Conservation (phyloP, 164 flowering plant species). For the Brasenia schreberi region DNA sequence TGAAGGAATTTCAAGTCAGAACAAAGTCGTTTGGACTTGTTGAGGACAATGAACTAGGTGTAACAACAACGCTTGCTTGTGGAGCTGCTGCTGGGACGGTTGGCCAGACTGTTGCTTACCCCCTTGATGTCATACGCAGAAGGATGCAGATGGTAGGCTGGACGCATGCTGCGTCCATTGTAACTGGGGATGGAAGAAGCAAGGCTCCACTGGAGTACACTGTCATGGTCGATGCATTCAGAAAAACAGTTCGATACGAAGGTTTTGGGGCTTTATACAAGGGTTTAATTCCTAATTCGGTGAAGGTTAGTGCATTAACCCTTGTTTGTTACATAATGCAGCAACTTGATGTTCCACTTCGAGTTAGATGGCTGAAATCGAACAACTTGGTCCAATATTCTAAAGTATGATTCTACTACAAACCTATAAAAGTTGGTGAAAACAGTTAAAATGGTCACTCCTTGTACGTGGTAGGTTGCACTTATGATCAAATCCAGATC, state of each 20-base stretch:
- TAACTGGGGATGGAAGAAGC: slow-evolving; percentile 68
- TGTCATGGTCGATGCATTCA: slow-evolving; percentile 95
- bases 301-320: slow-evolving; percentile 49
- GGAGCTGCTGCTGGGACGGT: slow-evolving; percentile 98
- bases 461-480: too few relatives aligned
- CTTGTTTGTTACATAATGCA: too few relatives aligned
- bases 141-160: slow-evolving; percentile 99
- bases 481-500: too few relatives aligned
- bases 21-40: slow-evolving; percentile 53
- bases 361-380: too few relatives aligned
- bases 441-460: too few relatives aligned
- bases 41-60: slow-evolving; percentile 54
- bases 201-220: slow-evolving; percentile 53
- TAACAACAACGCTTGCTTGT: slow-evolving; percentile 77
- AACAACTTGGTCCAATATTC: too few relatives aligned
- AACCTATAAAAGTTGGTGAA: too few relatives aligned
- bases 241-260: slow-evolving; percentile 81
- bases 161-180: slow-evolving; percentile 76
- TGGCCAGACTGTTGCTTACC: slow-evolving; percentile 96
- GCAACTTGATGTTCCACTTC: too few relatives aligned
- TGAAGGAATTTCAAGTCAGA: slow-evolving; percentile 77
- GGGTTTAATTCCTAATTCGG: slow-evolving; percentile 96
- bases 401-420: too few relatives aligned
- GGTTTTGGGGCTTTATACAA: slow-evolving; percentile 91
- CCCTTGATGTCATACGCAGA: slow-evolving; percentile 92